Evolutionary conservation across 805 yeast genomes (phyloP).

Genomic region (Zygotorulaspora danielsina): DNA sequence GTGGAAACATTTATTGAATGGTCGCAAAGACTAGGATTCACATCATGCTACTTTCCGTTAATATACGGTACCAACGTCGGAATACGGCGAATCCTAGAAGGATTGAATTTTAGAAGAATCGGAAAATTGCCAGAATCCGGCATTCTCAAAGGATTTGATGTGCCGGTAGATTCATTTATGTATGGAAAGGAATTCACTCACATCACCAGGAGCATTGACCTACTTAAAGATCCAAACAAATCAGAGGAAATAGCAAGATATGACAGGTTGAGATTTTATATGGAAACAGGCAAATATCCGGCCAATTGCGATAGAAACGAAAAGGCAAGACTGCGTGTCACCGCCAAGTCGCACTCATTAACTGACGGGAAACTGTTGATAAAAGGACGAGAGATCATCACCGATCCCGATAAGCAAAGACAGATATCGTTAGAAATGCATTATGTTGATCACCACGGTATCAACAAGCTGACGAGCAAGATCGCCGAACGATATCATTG

Average conservation of each 20-base stretch:
- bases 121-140: constrained; percentile 89
- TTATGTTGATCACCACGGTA: constrained; percentile 71
- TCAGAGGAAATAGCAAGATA: constrained; percentile 44
- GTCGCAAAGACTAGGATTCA: constrained; percentile 87
- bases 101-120: constrained; percentile 67
- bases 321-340: constrained; percentile 71
- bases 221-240: constrained; percentile 28
- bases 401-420: constrained; percentile 68
- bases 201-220: constrained; percentile 32
- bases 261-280: constrained; percentile 70
- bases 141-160: constrained; percentile 74
- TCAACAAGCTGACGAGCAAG: constrained; percentile 76
- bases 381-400: constrained; percentile 78
- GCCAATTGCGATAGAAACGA: constrained; percentile 76
- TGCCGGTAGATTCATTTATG: constrained; percentile 80
- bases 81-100: constrained; percentile 73
- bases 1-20: constrained; percentile 82
- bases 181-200: constrained; percentile 77
- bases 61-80: constrained; percentile 86
- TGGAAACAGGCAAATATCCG: constrained; percentile 84
- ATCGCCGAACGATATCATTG: constrained; percentile 83
- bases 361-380: constrained; percentile 68
- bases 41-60: constrained; percentile 75
- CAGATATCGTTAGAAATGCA: constrained; percentile 73
- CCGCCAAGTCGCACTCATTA: constrained; percentile 71